Conservation (phyloP, 1,284 basidiomycete genomes). For the Ustilago hordei region DNA sequence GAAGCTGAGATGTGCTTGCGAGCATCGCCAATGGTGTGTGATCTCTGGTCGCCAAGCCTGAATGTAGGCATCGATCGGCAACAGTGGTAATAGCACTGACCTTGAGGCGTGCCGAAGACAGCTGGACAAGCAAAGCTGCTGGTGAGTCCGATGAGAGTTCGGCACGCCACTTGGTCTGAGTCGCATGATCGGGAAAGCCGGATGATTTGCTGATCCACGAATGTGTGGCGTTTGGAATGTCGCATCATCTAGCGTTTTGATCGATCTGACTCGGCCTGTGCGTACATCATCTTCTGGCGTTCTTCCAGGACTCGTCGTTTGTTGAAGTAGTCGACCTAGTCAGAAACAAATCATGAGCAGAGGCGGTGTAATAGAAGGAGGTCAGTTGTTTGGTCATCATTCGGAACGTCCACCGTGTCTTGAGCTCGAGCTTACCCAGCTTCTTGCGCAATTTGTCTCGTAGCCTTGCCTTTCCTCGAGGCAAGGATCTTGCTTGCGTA, state of each 20-base stretch:
- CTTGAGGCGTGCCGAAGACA: not conserved
- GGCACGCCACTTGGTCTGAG: not conserved
- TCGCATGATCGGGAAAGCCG: not conserved
- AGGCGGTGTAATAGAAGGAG: not conserved
- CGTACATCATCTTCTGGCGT: slow-evolving; percentile 64
- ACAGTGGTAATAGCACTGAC: too few species aligned
- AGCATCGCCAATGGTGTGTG: not conserved
- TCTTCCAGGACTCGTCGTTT: slow-evolving; percentile 67
- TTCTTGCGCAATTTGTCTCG: slow-evolving; percentile 63
- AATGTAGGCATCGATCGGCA: too few species aligned
- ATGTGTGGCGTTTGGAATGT: too few species aligned
- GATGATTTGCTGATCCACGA: not conserved
- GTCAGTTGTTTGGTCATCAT: slow-evolving; percentile 5
- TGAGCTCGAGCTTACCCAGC: slow-evolving; percentile 62
- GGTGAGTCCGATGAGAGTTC: not conserved
- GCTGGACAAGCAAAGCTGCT: not conserved
- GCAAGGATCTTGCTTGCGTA: slow-evolving; percentile 62
- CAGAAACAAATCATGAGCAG: not conserved
- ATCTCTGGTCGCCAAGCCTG: not conserved
- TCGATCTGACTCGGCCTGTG: slow-evolving; percentile 24
- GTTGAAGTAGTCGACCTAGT: slow-evolving; percentile 68
- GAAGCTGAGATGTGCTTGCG: not conserved
- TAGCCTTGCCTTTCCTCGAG: slow-evolving; percentile 50
- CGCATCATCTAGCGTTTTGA: slow-evolving; percentile 12
- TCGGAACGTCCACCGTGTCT: not conserved